A percentile compares a stretch with the other conserved stretches of the same genome.
phyloP scores from a whole-genome alignment of 768 basidiomycete genomes.

The Chalciporus sphaerocephalus region DNA sequence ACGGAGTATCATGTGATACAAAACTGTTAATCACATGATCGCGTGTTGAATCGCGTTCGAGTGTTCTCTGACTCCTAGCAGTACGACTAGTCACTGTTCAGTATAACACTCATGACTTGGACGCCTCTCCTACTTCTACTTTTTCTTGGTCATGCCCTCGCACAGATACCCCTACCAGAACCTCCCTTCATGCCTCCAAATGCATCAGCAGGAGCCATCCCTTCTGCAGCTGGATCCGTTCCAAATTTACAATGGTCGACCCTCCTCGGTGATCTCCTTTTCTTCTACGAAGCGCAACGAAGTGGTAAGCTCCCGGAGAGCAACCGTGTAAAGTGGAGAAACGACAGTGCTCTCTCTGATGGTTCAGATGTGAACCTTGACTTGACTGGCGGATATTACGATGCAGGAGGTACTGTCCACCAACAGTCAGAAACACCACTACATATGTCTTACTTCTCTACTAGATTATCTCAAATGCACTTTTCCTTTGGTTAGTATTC shows the following conservation, averaged over 20 bases:
- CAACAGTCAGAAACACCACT: not conserved
- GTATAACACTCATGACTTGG: conserved; percentile 18
- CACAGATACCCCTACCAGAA: conserved; percentile 63
- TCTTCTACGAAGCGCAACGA: conserved; percentile 90
- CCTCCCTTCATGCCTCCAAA: conserved; percentile 62
- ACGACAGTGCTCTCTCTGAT: conserved; percentile 73
- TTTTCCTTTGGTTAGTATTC: conserved; percentile 64
- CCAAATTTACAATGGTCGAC: conserved; percentile 82
- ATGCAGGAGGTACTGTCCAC: conserved; percentile 71
- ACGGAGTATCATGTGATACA: conserved; percentile 11
- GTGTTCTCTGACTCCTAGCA: too few relatives aligned
- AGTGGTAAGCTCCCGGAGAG: conserved; percentile 65
- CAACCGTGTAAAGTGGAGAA: conserved; percentile 84
- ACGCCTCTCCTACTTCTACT: conserved; percentile 14
- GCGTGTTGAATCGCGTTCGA: conserved; percentile 8
- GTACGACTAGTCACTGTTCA: not conserved
- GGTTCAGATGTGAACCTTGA: conserved; percentile 72
- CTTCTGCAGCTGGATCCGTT: conserved; percentile 34
- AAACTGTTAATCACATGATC: conserved; percentile 18
- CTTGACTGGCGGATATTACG: conserved; percentile 85
- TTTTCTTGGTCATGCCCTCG: conserved; percentile 30
- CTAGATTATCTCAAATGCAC: conserved; percentile 86
- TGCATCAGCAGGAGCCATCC: conserved; percentile 49
- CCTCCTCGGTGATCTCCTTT: conserved; percentile 74
- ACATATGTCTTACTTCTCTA: conserved; percentile 1